phyloP scores from a whole-genome alignment of 768 basidiomycete species.

The Termitomyces eurrhizus region DNA sequence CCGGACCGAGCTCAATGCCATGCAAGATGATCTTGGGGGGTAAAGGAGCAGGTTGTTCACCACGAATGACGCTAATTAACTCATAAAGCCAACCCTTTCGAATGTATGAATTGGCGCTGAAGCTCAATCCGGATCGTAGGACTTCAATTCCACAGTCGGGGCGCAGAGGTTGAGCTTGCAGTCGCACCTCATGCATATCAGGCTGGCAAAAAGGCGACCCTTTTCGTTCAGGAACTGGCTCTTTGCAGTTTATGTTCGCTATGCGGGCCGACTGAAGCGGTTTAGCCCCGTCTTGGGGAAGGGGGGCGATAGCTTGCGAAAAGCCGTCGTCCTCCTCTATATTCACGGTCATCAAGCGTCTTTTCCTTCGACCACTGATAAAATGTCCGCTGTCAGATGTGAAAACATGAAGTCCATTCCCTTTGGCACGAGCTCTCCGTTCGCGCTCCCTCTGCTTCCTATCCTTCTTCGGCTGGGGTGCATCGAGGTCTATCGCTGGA shows the following conservation, averaged over 20 bases:
- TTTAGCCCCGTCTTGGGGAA: conserved; percentile 11
- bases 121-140: conserved; percentile 49
- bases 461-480: conserved; percentile 20
- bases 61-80: conserved; percentile 37
- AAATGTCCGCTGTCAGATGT: conserved; percentile 34
- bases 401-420: conserved; percentile 34
- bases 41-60: conserved; percentile 18
- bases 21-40: conserved; percentile 30
- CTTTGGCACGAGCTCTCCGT: conserved; percentile 22
- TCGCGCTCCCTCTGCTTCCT: conserved; percentile 26
- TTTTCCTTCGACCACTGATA: conserved; percentile 29
- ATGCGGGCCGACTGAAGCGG: conserved; percentile 15
- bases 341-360: conserved; percentile 34
- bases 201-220: background rate
- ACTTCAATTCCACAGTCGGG: conserved; percentile 50
- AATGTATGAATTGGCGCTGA: conserved; percentile 50
- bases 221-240: background rate
- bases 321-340: conserved; percentile 45
- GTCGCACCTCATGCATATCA: background rate
- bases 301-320: conserved; percentile 36
- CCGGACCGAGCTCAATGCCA: conserved; percentile 40
- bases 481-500: conserved; percentile 9
- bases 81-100: conserved; percentile 59
- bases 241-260: conserved; percentile 1
- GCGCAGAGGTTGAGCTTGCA: conserved; percentile 19